Evolutionary conservation across 352 stramenopile species (phyloP).

Genomic region (Hyaloperonospora brassicae): DNA sequence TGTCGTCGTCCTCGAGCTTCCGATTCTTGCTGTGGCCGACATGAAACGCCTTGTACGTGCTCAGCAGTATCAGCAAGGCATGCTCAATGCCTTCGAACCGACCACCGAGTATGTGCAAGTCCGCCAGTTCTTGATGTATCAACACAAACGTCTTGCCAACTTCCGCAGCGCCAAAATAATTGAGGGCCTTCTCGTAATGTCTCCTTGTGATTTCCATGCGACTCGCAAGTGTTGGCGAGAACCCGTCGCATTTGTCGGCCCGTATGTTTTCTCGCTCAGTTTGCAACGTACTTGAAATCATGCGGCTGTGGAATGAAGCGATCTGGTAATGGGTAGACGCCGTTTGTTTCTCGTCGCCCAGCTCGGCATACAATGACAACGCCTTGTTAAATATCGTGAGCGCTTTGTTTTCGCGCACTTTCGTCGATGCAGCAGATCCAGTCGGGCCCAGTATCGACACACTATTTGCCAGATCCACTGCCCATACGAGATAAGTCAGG

Average conservation of each 20-base stretch:
- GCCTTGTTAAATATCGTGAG: slow-evolving; percentile 66
- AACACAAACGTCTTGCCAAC: slow-evolving; percentile 73
- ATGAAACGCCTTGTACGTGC: slow-evolving; percentile 66
- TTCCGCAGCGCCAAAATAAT: slow-evolving; percentile 66
- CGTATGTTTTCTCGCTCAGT: slow-evolving; percentile 9
- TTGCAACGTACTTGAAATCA: slow-evolving; percentile 40
- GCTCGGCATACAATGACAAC: slow-evolving; percentile 63
- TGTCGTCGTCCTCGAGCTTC: slow-evolving; percentile 20
- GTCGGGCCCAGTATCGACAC: slow-evolving; percentile 4
- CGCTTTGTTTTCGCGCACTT: slow-evolving; percentile 35
- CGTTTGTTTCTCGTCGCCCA: slow-evolving; percentile 60
- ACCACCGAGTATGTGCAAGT: slow-evolving; percentile 61
- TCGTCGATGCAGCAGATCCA: slow-evolving; percentile 12
- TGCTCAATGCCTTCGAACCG: slow-evolving; percentile 70
- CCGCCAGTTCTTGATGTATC: slow-evolving; percentile 74
- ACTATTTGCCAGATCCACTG: slow-evolving; percentile 46
- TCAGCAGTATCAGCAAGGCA: slow-evolving; percentile 65
- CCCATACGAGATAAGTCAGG: slow-evolving; percentile 76
- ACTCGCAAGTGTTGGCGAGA: slow-evolving; percentile 35
- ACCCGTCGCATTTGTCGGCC: slow-evolving; percentile 6
- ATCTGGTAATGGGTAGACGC: slow-evolving; percentile 83
- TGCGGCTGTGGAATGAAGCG: slow-evolving; percentile 63
- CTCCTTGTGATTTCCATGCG: slow-evolving; percentile 77
- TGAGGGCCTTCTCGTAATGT: slow-evolving; percentile 76
- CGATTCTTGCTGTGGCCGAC: slow-evolving; percentile 6